Evolutionary conservation across 2,329 filamentous ascomycete species (phyloP).

Genomic region (Alternaria panax): DNA sequence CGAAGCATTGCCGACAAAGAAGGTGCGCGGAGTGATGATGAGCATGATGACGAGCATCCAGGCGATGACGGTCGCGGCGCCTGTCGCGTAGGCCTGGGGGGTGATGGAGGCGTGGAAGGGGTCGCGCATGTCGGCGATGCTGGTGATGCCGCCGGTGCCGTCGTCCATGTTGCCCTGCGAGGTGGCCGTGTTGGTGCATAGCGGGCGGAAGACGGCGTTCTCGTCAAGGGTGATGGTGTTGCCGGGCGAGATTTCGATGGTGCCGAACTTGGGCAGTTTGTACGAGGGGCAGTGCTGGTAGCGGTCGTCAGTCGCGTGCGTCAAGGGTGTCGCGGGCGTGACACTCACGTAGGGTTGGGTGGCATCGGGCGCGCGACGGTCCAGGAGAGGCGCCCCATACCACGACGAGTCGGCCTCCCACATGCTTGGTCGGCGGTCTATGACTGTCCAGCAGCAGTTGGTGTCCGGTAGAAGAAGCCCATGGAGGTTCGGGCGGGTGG

Average conservation of each 20-base stretch:
- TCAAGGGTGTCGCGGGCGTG: slow-evolving; percentile 6
- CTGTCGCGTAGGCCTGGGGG: slow-evolving; percentile 91
- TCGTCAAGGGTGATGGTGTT: slow-evolving; percentile 66
- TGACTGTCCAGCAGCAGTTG: slow-evolving; percentile 46
- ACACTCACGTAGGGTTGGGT: slow-evolving; percentile 43
- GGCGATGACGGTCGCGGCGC: slow-evolving; percentile 86
- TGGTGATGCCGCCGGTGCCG: slow-evolving; percentile 49
- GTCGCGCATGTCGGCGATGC: slow-evolving; percentile 74
- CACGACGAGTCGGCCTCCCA: slow-evolving; percentile 34
- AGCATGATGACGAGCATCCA: slow-evolving; percentile 95
- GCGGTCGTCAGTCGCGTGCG: slow-evolving; percentile 30
- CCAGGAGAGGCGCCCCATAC: slow-evolving; percentile 32
- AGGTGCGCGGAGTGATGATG: slow-evolving; percentile 92
- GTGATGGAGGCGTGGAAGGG: slow-evolving; percentile 95
- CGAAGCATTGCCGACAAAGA: slow-evolving; percentile 77
- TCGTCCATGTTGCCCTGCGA: slow-evolving; percentile 48
- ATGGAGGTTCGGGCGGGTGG: slow-evolving; percentile 36
- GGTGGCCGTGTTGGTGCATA: slow-evolving; percentile 56
- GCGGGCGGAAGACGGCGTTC: slow-evolving; percentile 66
- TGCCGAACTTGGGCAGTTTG: slow-evolving; percentile 66
- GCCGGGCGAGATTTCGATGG: slow-evolving; percentile 61
- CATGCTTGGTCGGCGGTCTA: slow-evolving; percentile 43
- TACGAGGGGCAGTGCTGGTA: slow-evolving; percentile 67
- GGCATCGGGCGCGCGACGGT: slow-evolving; percentile 34
- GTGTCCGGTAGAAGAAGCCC: slow-evolving; percentile 32